A percentile compares a stretch with the other conserved stretches of the same genome.
These are phyloP conservation scores for Sherardia arvensis DNA, from an alignment of 257 asterid genomes.

Conservation along the genomic window DNA sequence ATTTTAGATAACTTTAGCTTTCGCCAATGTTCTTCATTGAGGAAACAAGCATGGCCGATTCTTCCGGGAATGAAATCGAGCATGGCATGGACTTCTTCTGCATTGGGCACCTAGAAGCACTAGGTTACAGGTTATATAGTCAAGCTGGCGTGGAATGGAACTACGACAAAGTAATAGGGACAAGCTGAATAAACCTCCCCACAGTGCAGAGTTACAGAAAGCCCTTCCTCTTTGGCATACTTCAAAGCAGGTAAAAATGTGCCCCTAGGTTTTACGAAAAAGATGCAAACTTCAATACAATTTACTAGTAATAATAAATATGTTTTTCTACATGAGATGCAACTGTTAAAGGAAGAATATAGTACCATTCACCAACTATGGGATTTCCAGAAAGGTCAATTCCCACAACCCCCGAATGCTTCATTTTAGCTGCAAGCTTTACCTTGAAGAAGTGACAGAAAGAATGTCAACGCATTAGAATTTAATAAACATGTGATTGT, in stretches of 20 bases:
- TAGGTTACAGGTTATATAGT: slow-evolving; percentile 31
- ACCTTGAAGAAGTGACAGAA: slow-evolving; percentile 37
- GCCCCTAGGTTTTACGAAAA: slow-evolving; percentile 33
- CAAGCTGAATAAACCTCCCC: slow-evolving; percentile 76
- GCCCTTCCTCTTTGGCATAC: slow-evolving; percentile 75
- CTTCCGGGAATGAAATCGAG: slow-evolving; percentile 72
- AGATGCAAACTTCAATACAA: slow-evolving; percentile 9
- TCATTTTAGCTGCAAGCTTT: slow-evolving; percentile 68
- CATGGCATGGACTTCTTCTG: slow-evolving; percentile 69
- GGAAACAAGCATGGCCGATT: slow-evolving; percentile 96
- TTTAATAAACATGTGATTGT: background rate
- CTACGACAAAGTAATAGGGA: slow-evolving; percentile 10
- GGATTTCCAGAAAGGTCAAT: slow-evolving; percentile 96
- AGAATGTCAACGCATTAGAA: slow-evolving; percentile 11
- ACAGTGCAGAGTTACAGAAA: slow-evolving; percentile 74
- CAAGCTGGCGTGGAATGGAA: slow-evolving; percentile 16
- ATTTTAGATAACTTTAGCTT: slow-evolving; percentile 46
- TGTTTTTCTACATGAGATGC: background rate
- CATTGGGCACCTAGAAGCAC: slow-evolving; percentile 83
- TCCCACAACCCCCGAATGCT: slow-evolving; percentile 73
- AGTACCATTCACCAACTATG: slow-evolving; percentile 75
- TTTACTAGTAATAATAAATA: background rate
- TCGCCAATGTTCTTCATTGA: slow-evolving; percentile 58
- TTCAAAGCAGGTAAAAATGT: slow-evolving; percentile 78
- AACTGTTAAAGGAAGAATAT: background rate